Percentiles rank a stretch among this genome's conserved stretches.
Conservation (phyloP, 176 grass and related monocot genomes). For the Avena insularis region DNA sequence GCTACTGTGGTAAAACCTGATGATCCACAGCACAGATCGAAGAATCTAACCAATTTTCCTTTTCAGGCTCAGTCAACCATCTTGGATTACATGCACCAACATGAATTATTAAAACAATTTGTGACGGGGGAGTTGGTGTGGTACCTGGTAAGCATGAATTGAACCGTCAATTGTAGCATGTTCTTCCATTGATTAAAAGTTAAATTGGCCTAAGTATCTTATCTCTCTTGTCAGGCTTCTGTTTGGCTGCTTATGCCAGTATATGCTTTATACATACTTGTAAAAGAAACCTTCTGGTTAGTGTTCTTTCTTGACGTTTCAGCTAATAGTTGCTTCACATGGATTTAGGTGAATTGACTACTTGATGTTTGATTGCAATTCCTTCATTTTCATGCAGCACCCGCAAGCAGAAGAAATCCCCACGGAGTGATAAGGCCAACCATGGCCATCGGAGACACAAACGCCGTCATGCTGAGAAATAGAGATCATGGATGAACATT, state of each 20-base stretch:
- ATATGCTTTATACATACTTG: slow-evolving; percentile 66
- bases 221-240: slow-evolving; percentile 65
- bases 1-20: not conserved
- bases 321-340: slow-evolving; percentile 34
- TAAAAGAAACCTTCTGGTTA: slow-evolving; percentile 68
- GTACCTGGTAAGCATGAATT: slow-evolving; percentile 71
- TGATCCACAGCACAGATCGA: not conserved
- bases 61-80: slow-evolving; percentile 80
- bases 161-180: slow-evolving; percentile 39
- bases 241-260: slow-evolving; percentile 66
- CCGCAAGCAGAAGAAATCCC: slow-evolving; percentile 64
- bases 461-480: slow-evolving; percentile 72
- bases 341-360: slow-evolving; percentile 17
- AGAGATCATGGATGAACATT: slow-evolving; percentile 27
- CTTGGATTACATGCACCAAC: slow-evolving; percentile 65
- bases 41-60: slow-evolving; percentile 36
- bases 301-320: slow-evolving; percentile 44
- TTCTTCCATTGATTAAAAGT: slow-evolving; percentile 39
- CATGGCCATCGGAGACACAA: slow-evolving; percentile 66
- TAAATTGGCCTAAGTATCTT: slow-evolving; percentile 25
- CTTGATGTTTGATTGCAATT: slow-evolving; percentile 30
- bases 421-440: slow-evolving; percentile 51
- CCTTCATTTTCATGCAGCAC: slow-evolving; percentile 49
- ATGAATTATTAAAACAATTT: slow-evolving; percentile 79
- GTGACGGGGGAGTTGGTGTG: slow-evolving; percentile 82